Conservation (phyloP, 176 grass and related monocot species). For the Oryza glaberrima region DNA sequence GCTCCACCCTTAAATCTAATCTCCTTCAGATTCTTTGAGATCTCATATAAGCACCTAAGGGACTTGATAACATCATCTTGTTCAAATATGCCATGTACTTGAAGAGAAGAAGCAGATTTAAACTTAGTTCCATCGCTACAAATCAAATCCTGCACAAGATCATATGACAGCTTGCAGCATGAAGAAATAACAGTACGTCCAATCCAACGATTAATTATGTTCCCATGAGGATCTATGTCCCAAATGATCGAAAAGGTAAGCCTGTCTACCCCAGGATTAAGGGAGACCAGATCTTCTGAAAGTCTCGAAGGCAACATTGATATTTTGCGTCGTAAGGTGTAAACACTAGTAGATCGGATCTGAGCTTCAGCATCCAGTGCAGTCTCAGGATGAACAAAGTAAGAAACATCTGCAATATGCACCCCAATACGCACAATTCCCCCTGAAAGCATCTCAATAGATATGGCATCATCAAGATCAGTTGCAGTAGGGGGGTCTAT, state of each 20-base stretch:
- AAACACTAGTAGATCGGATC: conserved; percentile 82
- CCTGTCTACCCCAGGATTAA: conserved; percentile 83
- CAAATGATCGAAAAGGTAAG: conserved; percentile 92
- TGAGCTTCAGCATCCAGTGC: conserved; percentile 83
- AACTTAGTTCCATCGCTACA: conserved; percentile 45
- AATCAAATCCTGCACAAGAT: conserved; percentile 73
- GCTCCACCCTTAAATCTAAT: conserved; percentile 84
- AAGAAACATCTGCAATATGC: conserved; percentile 93
- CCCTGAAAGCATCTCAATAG: conserved; percentile 65
- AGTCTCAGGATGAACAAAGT: conserved; percentile 86
- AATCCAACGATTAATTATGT: conserved; percentile 86
- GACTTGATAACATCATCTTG: conserved; percentile 68
- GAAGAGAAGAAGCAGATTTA: conserved; percentile 51
- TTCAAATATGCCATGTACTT: conserved; percentile 70
- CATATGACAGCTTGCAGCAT: conserved; percentile 92
- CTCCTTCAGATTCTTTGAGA: conserved; percentile 82
- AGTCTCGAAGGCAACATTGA: conserved; percentile 84
- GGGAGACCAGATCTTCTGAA: conserved; percentile 69
- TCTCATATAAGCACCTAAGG: conserved; percentile 62
- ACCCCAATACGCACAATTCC: conserved; percentile 80
- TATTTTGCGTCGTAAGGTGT: conserved; percentile 70
- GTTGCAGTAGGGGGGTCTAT: conserved; percentile 82
- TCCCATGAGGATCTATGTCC: conserved; percentile 83
- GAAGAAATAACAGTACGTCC: conserved; percentile 78
- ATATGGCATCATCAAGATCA: conserved; percentile 95